Conservation (phyloP, 164 flowering plant genomes). For the Kingdonia uniflora region DNA sequence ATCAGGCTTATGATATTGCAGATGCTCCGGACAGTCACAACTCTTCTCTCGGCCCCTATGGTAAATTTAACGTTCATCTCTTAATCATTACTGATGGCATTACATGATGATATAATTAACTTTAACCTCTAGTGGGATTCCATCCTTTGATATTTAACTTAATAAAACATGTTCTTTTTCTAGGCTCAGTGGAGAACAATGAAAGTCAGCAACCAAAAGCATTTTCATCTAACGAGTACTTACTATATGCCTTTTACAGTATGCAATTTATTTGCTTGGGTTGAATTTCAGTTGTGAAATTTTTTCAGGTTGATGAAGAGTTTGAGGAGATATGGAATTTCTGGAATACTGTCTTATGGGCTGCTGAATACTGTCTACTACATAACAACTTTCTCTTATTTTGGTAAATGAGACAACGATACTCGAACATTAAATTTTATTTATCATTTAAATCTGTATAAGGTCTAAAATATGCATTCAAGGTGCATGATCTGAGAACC, state of each 20-base stretch:
- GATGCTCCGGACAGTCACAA: conserved; percentile 6
- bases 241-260: conserved; percentile 14
- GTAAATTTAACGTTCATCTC: conserved; percentile 4
- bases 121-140: background rate
- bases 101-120: background rate
- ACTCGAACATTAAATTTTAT: too few relatives aligned
- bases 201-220: conserved; percentile 10
- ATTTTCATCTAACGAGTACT: conserved; percentile 26
- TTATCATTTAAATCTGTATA: too few relatives aligned
- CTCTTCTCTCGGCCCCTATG: conserved; percentile 11
- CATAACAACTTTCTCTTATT: conserved; percentile 61
- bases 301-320: conserved; percentile 32
- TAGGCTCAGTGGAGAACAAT: conserved; percentile 15
- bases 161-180: background rate
- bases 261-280: background rate
- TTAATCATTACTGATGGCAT: background rate
- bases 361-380: conserved; percentile 75
- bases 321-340: conserved; percentile 61
- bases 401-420: conserved; percentile 40
- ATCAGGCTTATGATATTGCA: conserved; percentile 13
- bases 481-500: too few relatives aligned
- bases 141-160: background rate
- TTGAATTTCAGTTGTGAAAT: background rate
- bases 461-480: too few relatives aligned
- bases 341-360: conserved; percentile 78